Conservation (phyloP, 257 asterid genomes). For the Nicotiana obtusifolia region DNA sequence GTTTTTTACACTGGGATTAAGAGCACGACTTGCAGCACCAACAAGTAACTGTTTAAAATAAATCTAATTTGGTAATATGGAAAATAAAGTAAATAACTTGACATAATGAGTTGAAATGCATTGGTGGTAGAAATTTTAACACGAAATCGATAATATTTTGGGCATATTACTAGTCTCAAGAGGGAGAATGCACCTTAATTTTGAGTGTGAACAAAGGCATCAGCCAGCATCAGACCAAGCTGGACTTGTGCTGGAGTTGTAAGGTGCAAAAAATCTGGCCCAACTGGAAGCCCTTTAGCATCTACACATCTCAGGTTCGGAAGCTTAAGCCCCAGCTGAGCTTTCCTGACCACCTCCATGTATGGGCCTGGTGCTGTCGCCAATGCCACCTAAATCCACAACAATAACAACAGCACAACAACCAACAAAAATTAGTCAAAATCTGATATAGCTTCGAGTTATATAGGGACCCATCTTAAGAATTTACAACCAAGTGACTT, state of each 20-base stretch:
- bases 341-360: slow-evolving; percentile 23
- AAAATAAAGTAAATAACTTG: neutral
- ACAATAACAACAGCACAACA: neutral
- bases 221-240: slow-evolving; percentile 32
- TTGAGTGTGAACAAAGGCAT: slow-evolving; percentile 18
- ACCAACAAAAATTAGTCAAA: neutral
- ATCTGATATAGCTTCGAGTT: neutral
- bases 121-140: neutral
- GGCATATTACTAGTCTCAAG: neutral
- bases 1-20: no score
- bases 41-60: no score
- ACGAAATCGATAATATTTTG: neutral
- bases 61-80: neutral
- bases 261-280: slow-evolving; percentile 36
- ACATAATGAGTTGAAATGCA: neutral
- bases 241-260: slow-evolving; percentile 25
- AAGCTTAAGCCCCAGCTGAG: slow-evolving; percentile 25
- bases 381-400: slow-evolving; percentile 23
- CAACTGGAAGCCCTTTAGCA: slow-evolving; percentile 28
- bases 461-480: neutral
- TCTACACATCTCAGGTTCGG: slow-evolving; percentile 26
- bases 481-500: neutral
- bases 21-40: neutral
- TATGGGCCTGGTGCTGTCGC: slow-evolving; percentile 30
- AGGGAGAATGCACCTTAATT: neutral